Evolutionary conservation across 78 protist genomes (phyloP), one percentile per base, ranked within the genome.

Genomic region (Neovahlkampfia damariscottae): DNA sequence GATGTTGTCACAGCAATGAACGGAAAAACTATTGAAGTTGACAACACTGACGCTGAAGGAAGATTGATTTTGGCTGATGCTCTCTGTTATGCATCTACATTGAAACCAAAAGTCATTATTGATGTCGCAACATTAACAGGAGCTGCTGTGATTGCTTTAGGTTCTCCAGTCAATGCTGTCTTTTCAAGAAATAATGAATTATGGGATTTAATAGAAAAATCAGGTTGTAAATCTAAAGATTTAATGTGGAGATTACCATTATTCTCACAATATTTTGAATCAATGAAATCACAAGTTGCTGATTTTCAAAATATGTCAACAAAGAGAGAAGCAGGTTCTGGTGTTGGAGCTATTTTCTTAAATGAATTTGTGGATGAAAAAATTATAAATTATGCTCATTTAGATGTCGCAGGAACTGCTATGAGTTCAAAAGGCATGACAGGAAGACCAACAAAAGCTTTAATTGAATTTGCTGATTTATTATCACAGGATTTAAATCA

Each of bases 11-110:
- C 27, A 4, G 84, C 83, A 3, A 10, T 35, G 41, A 78, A 67
- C 27, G 92, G 93, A 34, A 73, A 70, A 71, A 79, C 85, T 1
- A 82, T 92, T 3, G 89, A 90, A 70, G 37, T 93, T 30, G 88
- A 88, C 84, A 93, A 93, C 87, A 90, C 94, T 10, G 97, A 93
- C 68, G 97, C 97, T 2, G 97, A 93, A 66, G 97, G 97, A 32
- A 72, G 92, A 37, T 59, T 92, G 7, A 79, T 85, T 28, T 84
- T 92, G 2, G 87, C 89, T 68, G 96, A 92, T 58, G 94, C 87
- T 3, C 76, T 91, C 38, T 41, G 19, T 66, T 86, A 92, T 58
- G 93, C 93, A 3, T 2, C 2, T 62, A 37, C 8, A 35, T n/a
- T 75, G 38, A 72, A 40, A 9, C 92, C 93, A 32, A 8, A 41